phyloP scores from a whole-genome alignment of 495 filamentous ascomycete species.

The Neurospora sp. region DNA sequence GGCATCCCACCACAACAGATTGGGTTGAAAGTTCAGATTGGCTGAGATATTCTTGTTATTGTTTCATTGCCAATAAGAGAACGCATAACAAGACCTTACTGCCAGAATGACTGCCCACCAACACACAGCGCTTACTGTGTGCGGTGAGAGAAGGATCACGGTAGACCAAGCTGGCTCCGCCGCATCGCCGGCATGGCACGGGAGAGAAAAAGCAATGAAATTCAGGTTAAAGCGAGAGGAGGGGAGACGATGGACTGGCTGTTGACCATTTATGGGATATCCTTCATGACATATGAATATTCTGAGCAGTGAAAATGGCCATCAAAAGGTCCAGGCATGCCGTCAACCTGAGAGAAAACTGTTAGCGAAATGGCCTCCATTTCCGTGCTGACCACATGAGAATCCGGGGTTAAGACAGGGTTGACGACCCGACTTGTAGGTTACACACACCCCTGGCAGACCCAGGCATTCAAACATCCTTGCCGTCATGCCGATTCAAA shows the following conservation, averaged over 20 bases:
- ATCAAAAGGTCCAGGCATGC: background rate
- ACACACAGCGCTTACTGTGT: background rate
- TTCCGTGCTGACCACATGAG: background rate
- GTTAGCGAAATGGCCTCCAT: background rate
- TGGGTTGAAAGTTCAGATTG: background rate
- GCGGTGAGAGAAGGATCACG: background rate
- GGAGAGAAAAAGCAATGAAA: background rate
- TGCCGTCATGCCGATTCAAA: background rate
- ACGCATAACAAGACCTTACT: background rate
- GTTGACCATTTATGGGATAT: background rate
- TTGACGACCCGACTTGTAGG: background rate
- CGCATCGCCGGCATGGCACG: background rate
- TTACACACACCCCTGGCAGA: background rate
- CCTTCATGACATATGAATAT: background rate
- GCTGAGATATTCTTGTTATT: background rate
- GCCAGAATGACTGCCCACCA: background rate
- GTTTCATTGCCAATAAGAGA: background rate
- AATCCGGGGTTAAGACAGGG: background rate
- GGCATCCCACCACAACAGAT: background rate
- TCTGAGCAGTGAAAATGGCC: background rate
- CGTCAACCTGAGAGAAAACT: background rate
- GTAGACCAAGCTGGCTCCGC: background rate
- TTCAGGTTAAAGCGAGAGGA: background rate
- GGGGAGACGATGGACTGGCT: background rate
- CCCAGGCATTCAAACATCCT: background rate